These are phyloP conservation scores for Trematosphaeria pertusa DNA, from an alignment of 2,329 filamentous ascomycete genomes.

Conservation along the genomic window DNA sequence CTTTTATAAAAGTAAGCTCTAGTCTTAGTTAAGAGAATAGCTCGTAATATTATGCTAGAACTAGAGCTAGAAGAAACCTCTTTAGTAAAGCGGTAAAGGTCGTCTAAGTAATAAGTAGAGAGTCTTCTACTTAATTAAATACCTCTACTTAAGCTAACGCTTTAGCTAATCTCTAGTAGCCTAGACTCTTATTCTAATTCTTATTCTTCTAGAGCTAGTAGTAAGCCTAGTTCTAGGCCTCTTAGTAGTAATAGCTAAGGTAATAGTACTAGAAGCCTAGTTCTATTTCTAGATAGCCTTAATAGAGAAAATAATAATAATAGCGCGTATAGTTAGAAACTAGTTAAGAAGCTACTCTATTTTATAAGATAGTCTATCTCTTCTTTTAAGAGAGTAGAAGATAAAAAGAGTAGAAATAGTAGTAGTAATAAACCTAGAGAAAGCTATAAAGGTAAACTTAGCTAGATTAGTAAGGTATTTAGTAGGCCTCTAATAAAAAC, in stretches of 20 bases:
- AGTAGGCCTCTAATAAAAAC: no score
- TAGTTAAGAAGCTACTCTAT: slow-evolving; percentile 7
- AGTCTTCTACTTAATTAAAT: slow-evolving; percentile 11
- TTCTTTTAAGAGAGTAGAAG: slow-evolving; percentile 10
- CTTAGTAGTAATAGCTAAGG: slow-evolving; percentile 3
- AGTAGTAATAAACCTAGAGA: slow-evolving; percentile 9
- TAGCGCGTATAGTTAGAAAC: slow-evolving; percentile 4
- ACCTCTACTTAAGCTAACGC: slow-evolving; percentile 10
- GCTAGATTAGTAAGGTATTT: no score
- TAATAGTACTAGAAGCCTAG: slow-evolving; percentile 9
- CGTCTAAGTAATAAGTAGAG: slow-evolving; percentile 11
- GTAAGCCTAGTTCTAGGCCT: slow-evolving; percentile 9
- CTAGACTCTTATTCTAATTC: slow-evolving; percentile 5
- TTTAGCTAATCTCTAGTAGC: slow-evolving; percentile 5
- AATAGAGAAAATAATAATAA: slow-evolving; percentile 8
- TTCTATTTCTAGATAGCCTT: not conserved
- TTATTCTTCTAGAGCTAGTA: slow-evolving; percentile 7
- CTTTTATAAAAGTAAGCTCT: no score
- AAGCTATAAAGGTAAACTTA: slow-evolving; percentile 7
- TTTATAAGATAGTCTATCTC: slow-evolving; percentile 6
- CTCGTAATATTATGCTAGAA: slow-evolving; percentile 11
- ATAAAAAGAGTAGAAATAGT: slow-evolving; percentile 4
- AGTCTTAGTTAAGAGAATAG: no score
- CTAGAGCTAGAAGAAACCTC: slow-evolving; percentile 11
- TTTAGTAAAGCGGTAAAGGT: slow-evolving; percentile 17